Evolutionary conservation across 176 grass and related monocot genomes (phyloP).

Genomic region (Oropetium thomaeum): DNA sequence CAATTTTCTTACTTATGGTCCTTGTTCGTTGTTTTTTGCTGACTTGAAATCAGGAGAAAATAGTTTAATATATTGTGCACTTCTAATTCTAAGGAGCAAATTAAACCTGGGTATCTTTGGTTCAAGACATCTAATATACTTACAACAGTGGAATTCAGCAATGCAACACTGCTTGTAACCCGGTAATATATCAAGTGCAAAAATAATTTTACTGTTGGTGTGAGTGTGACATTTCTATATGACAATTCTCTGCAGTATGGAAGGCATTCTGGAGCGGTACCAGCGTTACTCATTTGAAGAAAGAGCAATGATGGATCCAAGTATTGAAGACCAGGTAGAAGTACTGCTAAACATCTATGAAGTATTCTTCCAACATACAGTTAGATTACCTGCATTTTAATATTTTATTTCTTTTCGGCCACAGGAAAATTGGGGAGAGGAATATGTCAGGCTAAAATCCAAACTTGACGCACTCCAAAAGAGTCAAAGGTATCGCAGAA

Average conservation of each 20-base stretch:
- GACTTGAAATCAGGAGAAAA: not conserved
- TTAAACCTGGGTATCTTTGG: not conserved
- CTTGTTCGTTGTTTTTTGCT: not conserved
- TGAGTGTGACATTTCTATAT: not conserved
- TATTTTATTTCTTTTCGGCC: not conserved
- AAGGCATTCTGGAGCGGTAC: slow-evolving; percentile 78
- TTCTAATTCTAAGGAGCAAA: not conserved
- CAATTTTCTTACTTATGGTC: not conserved
- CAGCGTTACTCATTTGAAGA: slow-evolving; percentile 67
- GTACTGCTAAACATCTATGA: not conserved
- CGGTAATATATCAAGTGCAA: not conserved
- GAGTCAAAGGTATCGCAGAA: slow-evolving; percentile 59
- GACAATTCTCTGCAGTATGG: slow-evolving; percentile 53
- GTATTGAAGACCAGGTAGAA: slow-evolving; percentile 56
- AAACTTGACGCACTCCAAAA: slow-evolving; percentile 70
- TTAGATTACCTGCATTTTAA: slow-evolving; percentile 13
- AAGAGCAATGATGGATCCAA: slow-evolving; percentile 55
- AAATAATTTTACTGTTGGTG: not conserved
- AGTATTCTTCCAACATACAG: not conserved
- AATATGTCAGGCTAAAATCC: slow-evolving; percentile 53
- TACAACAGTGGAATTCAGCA: not conserved
- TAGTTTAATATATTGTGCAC: not conserved
- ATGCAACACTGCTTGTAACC: not conserved
- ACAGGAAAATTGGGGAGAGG: slow-evolving; percentile 69
- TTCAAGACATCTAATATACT: not conserved